phyloP scores from a whole-genome alignment of 2,329 filamentous ascomycete species.

The Epichloe coenophiala region DNA sequence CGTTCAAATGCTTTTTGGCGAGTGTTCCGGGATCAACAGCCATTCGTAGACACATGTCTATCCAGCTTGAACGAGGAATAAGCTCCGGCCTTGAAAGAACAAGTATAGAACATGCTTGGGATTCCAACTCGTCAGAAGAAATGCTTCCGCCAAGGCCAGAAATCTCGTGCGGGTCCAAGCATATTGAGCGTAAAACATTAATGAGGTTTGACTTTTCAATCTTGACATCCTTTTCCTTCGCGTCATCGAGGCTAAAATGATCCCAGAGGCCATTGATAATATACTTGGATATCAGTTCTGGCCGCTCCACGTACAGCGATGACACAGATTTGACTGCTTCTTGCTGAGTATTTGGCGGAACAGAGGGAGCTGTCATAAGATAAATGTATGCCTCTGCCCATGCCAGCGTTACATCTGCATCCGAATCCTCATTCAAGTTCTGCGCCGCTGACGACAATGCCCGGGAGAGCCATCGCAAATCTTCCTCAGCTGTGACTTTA shows the following conservation, averaged over 20 bases:
- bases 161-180: slow-evolving; percentile 39
- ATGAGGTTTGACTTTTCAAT: slow-evolving; percentile 52
- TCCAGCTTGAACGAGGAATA: slow-evolving; percentile 72
- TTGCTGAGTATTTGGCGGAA: slow-evolving; percentile 50
- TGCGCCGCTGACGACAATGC: slow-evolving; percentile 51
- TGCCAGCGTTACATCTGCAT: slow-evolving; percentile 40
- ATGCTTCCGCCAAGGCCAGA: slow-evolving; percentile 27
- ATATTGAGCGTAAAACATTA: slow-evolving; percentile 48
- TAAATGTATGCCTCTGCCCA: slow-evolving; percentile 87
- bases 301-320: slow-evolving; percentile 46
- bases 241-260: slow-evolving; percentile 56
- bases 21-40: slow-evolving; percentile 73
- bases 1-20: slow-evolving; percentile 47
- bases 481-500: slow-evolving; percentile 61
- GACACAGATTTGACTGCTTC: slow-evolving; percentile 50
- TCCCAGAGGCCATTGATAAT: slow-evolving; percentile 66
- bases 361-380: slow-evolving; percentile 47
- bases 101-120: slow-evolving; percentile 63
- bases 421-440: slow-evolving; percentile 34
- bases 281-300: slow-evolving; percentile 44
- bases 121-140: slow-evolving; percentile 39
- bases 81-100: slow-evolving; percentile 68
- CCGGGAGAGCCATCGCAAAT: slow-evolving; percentile 63
- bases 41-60: slow-evolving; percentile 68
- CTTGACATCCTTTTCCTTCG: slow-evolving; percentile 67